Percentiles rank a stretch among this genome's conserved stretches.
phyloP scores from a whole-genome alignment of 257 asterid genomes.

The Solanum virginianum region DNA sequence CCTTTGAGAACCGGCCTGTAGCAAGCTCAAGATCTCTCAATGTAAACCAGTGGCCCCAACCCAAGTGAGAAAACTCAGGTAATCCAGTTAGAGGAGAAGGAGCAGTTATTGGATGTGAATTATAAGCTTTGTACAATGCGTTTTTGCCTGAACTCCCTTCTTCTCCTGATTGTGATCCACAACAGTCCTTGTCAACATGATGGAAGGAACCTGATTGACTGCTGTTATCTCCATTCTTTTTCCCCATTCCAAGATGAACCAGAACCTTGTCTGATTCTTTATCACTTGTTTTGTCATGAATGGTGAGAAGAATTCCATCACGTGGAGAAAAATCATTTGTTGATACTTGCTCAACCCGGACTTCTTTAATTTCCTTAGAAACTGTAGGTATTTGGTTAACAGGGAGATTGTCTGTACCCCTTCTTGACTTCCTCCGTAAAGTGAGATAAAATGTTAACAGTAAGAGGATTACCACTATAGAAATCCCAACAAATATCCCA shows the following conservation, averaged over 20 bases:
- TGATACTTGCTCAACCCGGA: slow-evolving; percentile 73
- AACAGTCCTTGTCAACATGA: slow-evolving; percentile 49
- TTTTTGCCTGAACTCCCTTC: slow-evolving; percentile 65
- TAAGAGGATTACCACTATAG: slow-evolving; percentile 58
- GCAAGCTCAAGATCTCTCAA: slow-evolving; percentile 79
- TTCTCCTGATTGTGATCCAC: slow-evolving; percentile 78
- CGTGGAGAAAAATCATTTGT: slow-evolving; percentile 46
- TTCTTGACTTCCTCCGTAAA: slow-evolving; percentile 52
- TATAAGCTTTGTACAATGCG: slow-evolving; percentile 34
- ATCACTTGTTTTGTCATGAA: slow-evolving; percentile 66
- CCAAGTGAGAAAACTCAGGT: slow-evolving; percentile 87
- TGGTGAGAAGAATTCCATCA: slow-evolving; percentile 72
- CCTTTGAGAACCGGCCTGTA: slow-evolving; percentile 74
- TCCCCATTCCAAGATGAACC: slow-evolving; percentile 64
- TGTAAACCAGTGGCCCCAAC: slow-evolving; percentile 99
- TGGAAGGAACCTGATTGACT: slow-evolving; percentile 65
- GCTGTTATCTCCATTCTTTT: slow-evolving; percentile 40
- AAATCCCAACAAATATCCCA: slow-evolving; percentile 64
- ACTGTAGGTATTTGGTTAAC: slow-evolving; percentile 60
- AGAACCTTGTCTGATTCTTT: slow-evolving; percentile 66
- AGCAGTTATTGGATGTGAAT: slow-evolving; percentile 53
- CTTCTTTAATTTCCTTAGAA: slow-evolving; percentile 87
- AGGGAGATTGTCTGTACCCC: slow-evolving; percentile 39
- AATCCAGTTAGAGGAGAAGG: slow-evolving; percentile 87
- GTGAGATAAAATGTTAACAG: slow-evolving; percentile 51